Percentiles rank a stretch among this genome's conserved stretches.
Evolutionary conservation across 2,329 filamentous ascomycete species (phyloP).

Genomic region (Septoria petroselini): DNA sequence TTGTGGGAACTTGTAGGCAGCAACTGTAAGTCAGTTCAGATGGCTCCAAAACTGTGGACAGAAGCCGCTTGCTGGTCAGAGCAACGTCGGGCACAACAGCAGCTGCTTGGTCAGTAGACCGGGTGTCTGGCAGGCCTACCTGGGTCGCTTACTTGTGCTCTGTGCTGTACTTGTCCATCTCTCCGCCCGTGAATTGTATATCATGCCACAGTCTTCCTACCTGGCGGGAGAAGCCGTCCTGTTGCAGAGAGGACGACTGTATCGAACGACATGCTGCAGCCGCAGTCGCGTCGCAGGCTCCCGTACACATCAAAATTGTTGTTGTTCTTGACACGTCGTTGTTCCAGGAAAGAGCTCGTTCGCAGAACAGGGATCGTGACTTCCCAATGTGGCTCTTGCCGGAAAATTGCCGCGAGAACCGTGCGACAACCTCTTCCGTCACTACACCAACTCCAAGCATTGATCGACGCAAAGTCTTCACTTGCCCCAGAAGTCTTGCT

Average conservation of each 20-base stretch:
- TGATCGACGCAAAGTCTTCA: no score
- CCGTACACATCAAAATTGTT: no score
- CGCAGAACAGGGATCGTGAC: background rate
- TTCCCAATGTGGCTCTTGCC: conserved; percentile 7
- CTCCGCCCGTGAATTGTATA: background rate
- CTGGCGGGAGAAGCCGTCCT: background rate
- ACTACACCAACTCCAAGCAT: conserved; percentile 1
- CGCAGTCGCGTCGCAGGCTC: no score
- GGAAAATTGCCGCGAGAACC: conserved; percentile 12
- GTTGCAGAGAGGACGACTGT: no score
- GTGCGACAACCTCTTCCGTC: background rate
- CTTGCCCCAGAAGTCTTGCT: no score
- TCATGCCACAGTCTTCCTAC: background rate
- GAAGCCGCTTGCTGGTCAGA: no score
- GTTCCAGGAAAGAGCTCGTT: background rate
- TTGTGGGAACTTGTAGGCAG: no score
- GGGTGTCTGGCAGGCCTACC: background rate
- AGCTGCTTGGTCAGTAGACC: no score
- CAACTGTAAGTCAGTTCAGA: no score
- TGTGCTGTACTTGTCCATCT: background rate
- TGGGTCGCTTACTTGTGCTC: background rate
- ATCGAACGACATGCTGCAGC: no score
- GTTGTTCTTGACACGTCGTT: background rate
- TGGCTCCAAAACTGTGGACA: no score
- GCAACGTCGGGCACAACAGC: no score